Percentiles rank a stretch among this genome's conserved stretches.
Conservation (phyloP, 208 protist genomes). For the Trypanosoma lewisi region DNA sequence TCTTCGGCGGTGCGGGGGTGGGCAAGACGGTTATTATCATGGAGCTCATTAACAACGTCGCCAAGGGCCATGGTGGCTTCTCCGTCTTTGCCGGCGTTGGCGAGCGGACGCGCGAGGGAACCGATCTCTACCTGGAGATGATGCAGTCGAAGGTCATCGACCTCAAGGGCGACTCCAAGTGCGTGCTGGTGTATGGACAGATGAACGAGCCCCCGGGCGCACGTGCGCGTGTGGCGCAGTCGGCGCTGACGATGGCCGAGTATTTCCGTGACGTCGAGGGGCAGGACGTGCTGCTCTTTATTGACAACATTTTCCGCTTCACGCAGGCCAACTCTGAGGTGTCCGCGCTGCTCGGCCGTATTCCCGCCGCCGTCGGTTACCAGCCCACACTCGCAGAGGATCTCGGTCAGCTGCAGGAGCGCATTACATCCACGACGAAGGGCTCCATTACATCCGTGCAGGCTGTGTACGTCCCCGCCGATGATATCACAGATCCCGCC, state of each 20-base stretch:
- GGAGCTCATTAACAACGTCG: slow-evolving; percentile 99
- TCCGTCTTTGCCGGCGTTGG: slow-evolving; percentile 98
- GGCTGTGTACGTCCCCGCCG: slow-evolving; percentile 98
- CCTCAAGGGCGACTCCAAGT: slow-evolving; percentile 95
- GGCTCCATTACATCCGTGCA: slow-evolving; percentile 95
- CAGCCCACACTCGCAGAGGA: slow-evolving; percentile 98
- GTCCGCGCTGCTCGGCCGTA: slow-evolving; percentile 97
- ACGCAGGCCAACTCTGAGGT: slow-evolving; percentile 98
- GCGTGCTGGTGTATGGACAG: slow-evolving; percentile 98
- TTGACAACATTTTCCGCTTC: slow-evolving; percentile 99
- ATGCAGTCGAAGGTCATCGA: slow-evolving; percentile 96
- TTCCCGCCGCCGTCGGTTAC: slow-evolving; percentile 99
- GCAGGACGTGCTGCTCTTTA: slow-evolving; percentile 99
- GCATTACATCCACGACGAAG: slow-evolving; percentile 98
- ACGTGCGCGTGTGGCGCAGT: slow-evolving; percentile 97
- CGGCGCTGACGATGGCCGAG: slow-evolving; percentile 97
- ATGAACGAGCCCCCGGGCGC: slow-evolving; percentile 99
- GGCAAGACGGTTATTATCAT: slow-evolving; percentile 99
- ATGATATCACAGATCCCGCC: slow-evolving; percentile 98
- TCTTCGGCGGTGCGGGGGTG: slow-evolving; percentile 98
- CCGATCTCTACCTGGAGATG: slow-evolving; percentile 99
- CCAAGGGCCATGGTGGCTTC: slow-evolving; percentile 98
- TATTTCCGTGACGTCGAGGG: slow-evolving; percentile 98
- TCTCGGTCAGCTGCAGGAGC: slow-evolving; percentile 97
- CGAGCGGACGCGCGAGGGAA: slow-evolving; percentile 98